A percentile compares a stretch with the other conserved stretches of the same genome.
phyloP scores from a whole-genome alignment of 805 yeast genomes.

The Candida maris region DNA sequence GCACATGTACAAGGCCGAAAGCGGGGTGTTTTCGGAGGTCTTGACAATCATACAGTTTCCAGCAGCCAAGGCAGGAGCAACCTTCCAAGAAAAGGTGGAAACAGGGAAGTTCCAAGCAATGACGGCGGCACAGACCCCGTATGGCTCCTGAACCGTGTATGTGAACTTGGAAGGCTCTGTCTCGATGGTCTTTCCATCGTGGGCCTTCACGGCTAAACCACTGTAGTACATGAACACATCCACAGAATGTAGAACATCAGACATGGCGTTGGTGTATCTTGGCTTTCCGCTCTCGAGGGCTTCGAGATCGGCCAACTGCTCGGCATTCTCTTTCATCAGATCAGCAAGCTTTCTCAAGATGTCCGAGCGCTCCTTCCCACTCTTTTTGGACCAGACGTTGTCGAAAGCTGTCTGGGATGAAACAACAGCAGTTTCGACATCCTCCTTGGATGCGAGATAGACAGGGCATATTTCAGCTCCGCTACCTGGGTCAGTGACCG shows the following conservation, averaged over 20 bases:
- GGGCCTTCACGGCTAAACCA: conserved; percentile 70
- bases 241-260: conserved; percentile 56
- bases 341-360: conserved; percentile 47
- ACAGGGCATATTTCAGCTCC: conserved; percentile 50
- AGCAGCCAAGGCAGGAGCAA: conserved; percentile 65
- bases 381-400: conserved; percentile 42
- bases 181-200: conserved; percentile 58
- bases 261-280: conserved; percentile 46
- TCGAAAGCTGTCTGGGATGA: conserved; percentile 51
- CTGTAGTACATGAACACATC: conserved; percentile 62
- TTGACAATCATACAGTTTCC: conserved; percentile 63
- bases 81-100: conserved; percentile 65
- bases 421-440: conserved; percentile 51
- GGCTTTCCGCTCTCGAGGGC: conserved; percentile 61
- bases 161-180: conserved; percentile 53
- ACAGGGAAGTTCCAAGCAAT: conserved; percentile 75
- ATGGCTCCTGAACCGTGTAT: conserved; percentile 64
- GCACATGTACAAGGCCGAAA: conserved; percentile 57
- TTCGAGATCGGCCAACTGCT: conserved; percentile 53
- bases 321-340: conserved; percentile 45
- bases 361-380: conserved; percentile 45
- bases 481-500: conserved; percentile 54
- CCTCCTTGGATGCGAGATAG: conserved; percentile 47
- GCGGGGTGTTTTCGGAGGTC: conserved; percentile 64
- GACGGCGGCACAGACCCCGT: conserved; percentile 68